These are phyloP conservation scores for Neurospora sp. DNA, from an alignment of 495 filamentous ascomycete species.

Conservation along the genomic window DNA sequence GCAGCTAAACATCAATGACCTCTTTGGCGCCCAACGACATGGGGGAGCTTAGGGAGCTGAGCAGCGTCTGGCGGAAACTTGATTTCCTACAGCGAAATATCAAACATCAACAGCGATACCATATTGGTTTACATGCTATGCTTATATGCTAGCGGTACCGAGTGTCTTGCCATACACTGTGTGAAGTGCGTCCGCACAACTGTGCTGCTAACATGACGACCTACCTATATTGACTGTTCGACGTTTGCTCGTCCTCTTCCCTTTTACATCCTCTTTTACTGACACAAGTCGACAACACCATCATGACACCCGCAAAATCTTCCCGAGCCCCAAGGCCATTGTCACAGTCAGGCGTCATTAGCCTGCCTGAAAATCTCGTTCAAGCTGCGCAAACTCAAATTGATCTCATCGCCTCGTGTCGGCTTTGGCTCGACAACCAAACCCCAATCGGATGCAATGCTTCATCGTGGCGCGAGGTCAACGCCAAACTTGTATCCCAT, in stretches of 20 bases:
- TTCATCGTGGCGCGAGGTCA: not conserved
- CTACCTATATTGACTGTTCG: not conserved
- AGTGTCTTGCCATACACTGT: not conserved
- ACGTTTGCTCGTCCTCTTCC: not conserved
- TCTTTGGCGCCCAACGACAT: slow-evolving; percentile 15
- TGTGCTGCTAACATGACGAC: not conserved
- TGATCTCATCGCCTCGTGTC: slow-evolving; percentile 3
- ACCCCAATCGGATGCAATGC: not conserved
- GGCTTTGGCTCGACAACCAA: slow-evolving; percentile 4
- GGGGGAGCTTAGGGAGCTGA: not conserved
- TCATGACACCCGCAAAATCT: not conserved
- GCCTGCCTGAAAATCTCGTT: not conserved
- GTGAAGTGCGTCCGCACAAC: not conserved
- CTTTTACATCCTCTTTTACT: not conserved
- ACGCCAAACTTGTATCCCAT: not conserved
- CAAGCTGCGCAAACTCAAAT: slow-evolving; percentile 4
- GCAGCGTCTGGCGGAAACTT: not conserved
- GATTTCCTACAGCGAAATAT: not conserved
- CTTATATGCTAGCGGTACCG: not conserved
- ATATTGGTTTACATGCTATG: not conserved
- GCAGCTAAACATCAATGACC: slow-evolving; percentile 21
- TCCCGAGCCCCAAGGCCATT: not conserved
- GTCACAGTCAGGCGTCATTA: not conserved
- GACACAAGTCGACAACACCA: not conserved
- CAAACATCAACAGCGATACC: not conserved